Base-by-base conservation (phyloP, 2,329 filamentous ascomycete genomes). In the Aspergillus sp. region DNA sequence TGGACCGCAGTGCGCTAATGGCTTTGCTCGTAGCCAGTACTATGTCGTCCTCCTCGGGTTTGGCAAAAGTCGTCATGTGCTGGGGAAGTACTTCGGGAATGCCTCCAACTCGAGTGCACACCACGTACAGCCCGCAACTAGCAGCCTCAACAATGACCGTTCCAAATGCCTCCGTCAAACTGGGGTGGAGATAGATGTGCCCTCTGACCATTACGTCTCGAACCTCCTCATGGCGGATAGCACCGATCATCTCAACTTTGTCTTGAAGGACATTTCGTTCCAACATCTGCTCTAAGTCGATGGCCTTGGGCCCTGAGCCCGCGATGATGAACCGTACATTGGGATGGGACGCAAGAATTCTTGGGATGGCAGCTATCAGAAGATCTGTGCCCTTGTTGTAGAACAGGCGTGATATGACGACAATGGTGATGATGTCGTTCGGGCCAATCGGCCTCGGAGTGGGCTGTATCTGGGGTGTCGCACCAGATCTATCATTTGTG, bases 381-480 rank as follows among this genome's bases (percentile, higher is more conserved):
- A 99, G 86, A 75, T 99, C 96, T 1, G 92, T 98, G 62, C 95
- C 95, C 76, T 99, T 99, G 79, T 99, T 99, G 79, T 98, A 98
- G 79, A 98, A 99, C 1, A 99, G 87, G 22, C 95, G 92, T 8
- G 93, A 97, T 64, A 99, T 96, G 22, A 99, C 94, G 1, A 99
- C 92, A 61, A 99, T 97, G 7, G 93, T 97, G 71, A 99, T 94
- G 11, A 88, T 90, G 70, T 97, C 94, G 66, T 92, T 85, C 0
- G 93, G 91, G 0, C 91, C 91, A 3, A 96, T 84, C 7, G 87
- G 87, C 57, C 89, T 88, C 3, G 88, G 87, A 0, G 88, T 84
- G 9, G 84, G 80, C 6, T 83, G 82, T 11, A 71, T 65, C 49
- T 80, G 74, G 4, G 71, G 47, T 22, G 68, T 61, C 60, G 67